Conservation (phyloP, 2,329 filamentous ascomycete species). For the Fusarium sp. region DNA sequence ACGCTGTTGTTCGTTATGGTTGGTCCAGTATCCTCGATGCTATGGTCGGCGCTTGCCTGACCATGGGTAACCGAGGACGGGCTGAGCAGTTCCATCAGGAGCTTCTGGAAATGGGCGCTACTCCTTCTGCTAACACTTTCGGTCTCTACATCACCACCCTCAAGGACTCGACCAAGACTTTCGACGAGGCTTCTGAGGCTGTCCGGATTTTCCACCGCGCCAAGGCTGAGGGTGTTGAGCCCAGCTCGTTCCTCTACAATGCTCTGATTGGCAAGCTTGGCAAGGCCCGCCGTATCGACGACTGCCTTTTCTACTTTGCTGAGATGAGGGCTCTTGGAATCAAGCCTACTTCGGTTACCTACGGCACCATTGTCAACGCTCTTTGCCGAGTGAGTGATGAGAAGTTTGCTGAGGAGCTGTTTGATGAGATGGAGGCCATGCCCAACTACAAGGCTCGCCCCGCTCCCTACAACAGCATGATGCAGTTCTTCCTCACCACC, state of each 20-base stretch:
- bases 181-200: constrained; percentile 96
- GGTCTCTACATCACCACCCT: constrained; percentile 99
- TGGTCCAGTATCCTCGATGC: constrained; percentile 97
- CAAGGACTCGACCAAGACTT: constrained; percentile 96
- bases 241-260: constrained; percentile 97
- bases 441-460: constrained; percentile 98
- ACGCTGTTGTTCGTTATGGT: constrained; percentile 88
- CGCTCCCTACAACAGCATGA: constrained; percentile 98
- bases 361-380: constrained; percentile 97
- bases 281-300: constrained; percentile 96
- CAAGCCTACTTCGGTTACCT: constrained; percentile 96
- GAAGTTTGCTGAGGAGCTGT: constrained; percentile 96
- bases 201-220: constrained; percentile 97
- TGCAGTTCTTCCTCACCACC: constrained; percentile 98
- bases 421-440: constrained; percentile 99
- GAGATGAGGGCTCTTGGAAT: constrained; percentile 96
- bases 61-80: constrained; percentile 79
- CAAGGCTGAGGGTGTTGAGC: constrained; percentile 92
- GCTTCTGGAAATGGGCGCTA: constrained; percentile 87
- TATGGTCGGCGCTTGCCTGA: constrained; percentile 93
- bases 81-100: constrained; percentile 93
- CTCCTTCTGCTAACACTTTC: constrained; percentile 96
- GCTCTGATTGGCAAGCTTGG: constrained; percentile 97
- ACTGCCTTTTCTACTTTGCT: constrained; percentile 97
- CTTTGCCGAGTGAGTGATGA: constrained; percentile 97